Conservation (phyloP, 2,329 filamentous ascomycete species). For the Trichophyton verrucosum region DNA sequence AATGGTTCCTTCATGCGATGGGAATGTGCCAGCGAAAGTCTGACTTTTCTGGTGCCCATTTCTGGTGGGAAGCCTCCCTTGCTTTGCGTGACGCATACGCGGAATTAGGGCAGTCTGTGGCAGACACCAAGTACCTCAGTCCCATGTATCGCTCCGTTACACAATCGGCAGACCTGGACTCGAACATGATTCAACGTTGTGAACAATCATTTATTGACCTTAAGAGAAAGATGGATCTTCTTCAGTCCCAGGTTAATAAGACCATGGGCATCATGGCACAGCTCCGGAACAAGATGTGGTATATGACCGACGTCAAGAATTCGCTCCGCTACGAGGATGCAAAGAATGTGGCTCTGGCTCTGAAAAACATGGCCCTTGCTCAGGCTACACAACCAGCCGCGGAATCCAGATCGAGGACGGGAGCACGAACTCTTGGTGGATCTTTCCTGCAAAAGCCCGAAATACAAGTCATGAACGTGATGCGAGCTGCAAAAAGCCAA, state of each 20-base stretch:
- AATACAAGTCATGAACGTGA: slow-evolving; percentile 71
- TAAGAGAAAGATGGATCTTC: slow-evolving; percentile 66
- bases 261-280: slow-evolving; percentile 63
- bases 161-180: slow-evolving; percentile 23
- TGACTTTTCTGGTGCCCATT: slow-evolving; percentile 71
- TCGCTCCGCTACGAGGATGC: slow-evolving; percentile 81
- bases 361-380: slow-evolving; percentile 75
- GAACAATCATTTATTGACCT: slow-evolving; percentile 56
- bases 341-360: slow-evolving; percentile 68
- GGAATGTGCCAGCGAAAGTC: slow-evolving; percentile 64
- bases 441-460: slow-evolving; percentile 67
- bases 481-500: slow-evolving; percentile 70
- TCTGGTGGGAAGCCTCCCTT: slow-evolving; percentile 72
- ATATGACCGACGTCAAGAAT: slow-evolving; percentile 82
- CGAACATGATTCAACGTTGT: slow-evolving; percentile 25
- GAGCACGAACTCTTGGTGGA: slow-evolving; percentile 37
- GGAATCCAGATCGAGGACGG: slow-evolving; percentile 28
- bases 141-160: slow-evolving; percentile 53
- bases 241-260: slow-evolving; percentile 59
- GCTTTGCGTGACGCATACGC: slow-evolving; percentile 51
- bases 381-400: slow-evolving; percentile 20
- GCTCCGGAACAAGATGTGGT: slow-evolving; percentile 96
- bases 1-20: slow-evolving; percentile 52
- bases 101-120: slow-evolving; percentile 45
- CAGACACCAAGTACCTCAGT: slow-evolving; percentile 57